Evolutionary conservation across 768 basidiomycete genomes (phyloP).

Genomic region (Pulveroboletus sp.): DNA sequence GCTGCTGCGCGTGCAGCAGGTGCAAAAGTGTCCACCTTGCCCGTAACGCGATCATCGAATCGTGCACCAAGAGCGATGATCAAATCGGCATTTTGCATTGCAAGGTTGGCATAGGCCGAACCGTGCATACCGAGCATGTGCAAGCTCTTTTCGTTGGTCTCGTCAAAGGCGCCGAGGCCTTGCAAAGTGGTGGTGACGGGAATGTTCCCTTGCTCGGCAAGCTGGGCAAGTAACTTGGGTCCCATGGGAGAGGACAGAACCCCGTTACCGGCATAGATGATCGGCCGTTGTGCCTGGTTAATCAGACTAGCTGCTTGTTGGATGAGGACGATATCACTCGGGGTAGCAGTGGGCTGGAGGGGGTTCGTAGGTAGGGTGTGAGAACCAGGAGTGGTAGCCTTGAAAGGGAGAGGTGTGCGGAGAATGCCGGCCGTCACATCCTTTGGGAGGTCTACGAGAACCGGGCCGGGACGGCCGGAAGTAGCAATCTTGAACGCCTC

Average conservation of each 20-base stretch:
- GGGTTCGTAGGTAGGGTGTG: slow-evolving; percentile 73
- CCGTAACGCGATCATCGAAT: slow-evolving; percentile 98
- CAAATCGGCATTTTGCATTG: slow-evolving; percentile 96
- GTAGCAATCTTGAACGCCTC: slow-evolving; percentile 99
- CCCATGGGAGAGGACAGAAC: slow-evolving; percentile 79
- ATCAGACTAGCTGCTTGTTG: slow-evolving; percentile 84
- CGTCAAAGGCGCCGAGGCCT: slow-evolving; percentile 94
- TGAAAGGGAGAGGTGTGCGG: slow-evolving; percentile 78
- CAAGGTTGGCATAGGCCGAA: slow-evolving; percentile 92
- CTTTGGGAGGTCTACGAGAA: slow-evolving; percentile 98
- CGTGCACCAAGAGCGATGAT: slow-evolving; percentile 96
- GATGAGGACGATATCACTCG: slow-evolving; percentile 64
- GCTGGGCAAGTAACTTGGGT: slow-evolving; percentile 72
- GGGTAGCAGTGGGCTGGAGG: slow-evolving; percentile 51
- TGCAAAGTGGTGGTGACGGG: slow-evolving; percentile 97
- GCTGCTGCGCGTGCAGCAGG: slow-evolving; percentile 88
- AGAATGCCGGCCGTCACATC: slow-evolving; percentile 94
- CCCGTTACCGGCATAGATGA: slow-evolving; percentile 93
- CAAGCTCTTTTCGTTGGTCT: slow-evolving; percentile 76
- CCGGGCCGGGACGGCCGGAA: slow-evolving; percentile 93
- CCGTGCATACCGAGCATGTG: slow-evolving; percentile 99
- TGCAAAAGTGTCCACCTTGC: slow-evolving; percentile 83
- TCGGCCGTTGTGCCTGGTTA: slow-evolving; percentile 83
- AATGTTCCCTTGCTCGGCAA: slow-evolving; percentile 84
- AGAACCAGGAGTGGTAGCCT: slow-evolving; percentile 79